phyloP scores from a whole-genome alignment of 192 early-diverging fungal species.

The Podila horticola region DNA sequence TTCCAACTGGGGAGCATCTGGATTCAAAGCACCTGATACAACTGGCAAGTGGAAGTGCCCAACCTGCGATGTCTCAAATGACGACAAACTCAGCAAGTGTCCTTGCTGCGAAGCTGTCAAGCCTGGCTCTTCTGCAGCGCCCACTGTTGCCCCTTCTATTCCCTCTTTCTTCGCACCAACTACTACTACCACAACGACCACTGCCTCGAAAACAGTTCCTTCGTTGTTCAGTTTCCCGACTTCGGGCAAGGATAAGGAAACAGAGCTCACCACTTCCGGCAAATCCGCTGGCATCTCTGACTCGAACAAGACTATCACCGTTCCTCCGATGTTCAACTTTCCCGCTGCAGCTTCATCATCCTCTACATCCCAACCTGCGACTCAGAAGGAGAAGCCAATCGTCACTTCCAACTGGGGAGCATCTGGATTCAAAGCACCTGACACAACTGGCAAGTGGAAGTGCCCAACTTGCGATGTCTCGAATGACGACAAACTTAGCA shows the following conservation, averaged over 20 bases:
- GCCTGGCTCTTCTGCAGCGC: neutral
- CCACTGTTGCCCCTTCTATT: no score
- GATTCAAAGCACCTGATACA: conserved; percentile 13
- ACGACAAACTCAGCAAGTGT: conserved; percentile 6
- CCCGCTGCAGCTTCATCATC: no score
- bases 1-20: conserved; percentile 1
- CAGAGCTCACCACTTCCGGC: no score
- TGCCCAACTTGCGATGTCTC: conserved; percentile 30
- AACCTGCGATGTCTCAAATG: conserved; percentile 24
- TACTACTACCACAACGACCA: neutral
- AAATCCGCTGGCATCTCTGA: no score
- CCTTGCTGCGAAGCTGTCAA: conserved; percentile 9
- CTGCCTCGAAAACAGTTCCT: no score
- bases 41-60: conserved; percentile 42
- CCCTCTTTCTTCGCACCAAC: no score
- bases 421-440: conserved; percentile 8
- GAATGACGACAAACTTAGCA: conserved; percentile 14
- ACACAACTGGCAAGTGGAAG: conserved; percentile 34
- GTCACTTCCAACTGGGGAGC: conserved; percentile 6
- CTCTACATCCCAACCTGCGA: no score
- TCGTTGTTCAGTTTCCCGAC: no score
- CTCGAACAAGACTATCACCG: no score
- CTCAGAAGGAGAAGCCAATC: neutral
- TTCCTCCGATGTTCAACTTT: no score
- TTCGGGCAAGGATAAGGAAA: no score